Evolutionary conservation across 1,139 yeast genomes (phyloP).

Genomic region (Geotrichum phurueaensis): DNA sequence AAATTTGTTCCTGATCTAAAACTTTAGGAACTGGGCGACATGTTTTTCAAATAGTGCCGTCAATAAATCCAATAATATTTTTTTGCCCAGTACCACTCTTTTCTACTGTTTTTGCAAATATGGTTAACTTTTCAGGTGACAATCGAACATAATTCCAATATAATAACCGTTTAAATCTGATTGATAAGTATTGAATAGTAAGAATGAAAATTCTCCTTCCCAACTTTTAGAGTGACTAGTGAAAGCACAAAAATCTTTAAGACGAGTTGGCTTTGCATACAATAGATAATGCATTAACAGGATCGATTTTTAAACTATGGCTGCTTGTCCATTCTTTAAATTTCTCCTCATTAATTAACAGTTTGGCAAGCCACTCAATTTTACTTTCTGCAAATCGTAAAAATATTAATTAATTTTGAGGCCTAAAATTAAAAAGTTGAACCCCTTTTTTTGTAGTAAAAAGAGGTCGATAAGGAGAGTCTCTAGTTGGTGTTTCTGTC

Average conservation of each 20-base stretch:
- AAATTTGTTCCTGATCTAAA: not conserved
- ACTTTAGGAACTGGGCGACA: not conserved
- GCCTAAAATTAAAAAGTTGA: too few relatives aligned
- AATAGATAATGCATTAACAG: not conserved
- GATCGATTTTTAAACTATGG: not conserved
- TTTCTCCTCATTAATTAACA: not conserved
- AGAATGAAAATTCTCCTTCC: not conserved
- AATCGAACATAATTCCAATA: not conserved
- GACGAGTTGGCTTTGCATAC: not conserved
- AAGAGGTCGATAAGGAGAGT: too few relatives aligned
- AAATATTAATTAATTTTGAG: too few relatives aligned
- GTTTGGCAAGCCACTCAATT: too few relatives aligned
- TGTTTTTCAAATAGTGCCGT: too few relatives aligned
- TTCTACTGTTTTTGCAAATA: not conserved
- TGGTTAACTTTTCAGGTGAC: not conserved
- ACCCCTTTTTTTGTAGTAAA: too few relatives aligned
- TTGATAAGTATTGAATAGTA: not conserved
- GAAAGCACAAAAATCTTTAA: not conserved
- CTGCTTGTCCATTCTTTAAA: not conserved
- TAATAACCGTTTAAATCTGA: not conserved
- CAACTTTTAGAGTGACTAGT: not conserved
- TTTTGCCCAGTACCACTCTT: not conserved
- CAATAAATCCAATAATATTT: not conserved
- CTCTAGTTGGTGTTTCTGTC: too few relatives aligned
- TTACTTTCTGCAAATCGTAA: too few relatives aligned